phyloP scores from a whole-genome alignment of 768 basidiomycete species.

The Dioszegia crocea region DNA sequence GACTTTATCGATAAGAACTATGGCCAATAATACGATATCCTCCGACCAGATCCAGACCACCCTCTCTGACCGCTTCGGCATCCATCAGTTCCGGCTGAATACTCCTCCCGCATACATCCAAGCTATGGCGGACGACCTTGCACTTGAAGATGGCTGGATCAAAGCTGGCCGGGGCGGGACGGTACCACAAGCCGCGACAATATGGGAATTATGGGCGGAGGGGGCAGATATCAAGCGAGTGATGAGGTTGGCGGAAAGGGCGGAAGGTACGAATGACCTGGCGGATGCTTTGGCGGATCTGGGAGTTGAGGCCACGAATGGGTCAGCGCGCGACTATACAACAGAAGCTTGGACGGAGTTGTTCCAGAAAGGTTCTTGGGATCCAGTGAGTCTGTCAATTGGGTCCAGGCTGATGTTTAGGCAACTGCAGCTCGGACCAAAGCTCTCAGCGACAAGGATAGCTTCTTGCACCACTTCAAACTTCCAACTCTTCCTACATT shows the following conservation, averaged over 20 bases:
- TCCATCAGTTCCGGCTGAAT: slow-evolving; percentile 29
- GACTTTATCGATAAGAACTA: not conserved
- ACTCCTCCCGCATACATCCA: slow-evolving; percentile 2
- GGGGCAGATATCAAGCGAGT: slow-evolving; percentile 11
- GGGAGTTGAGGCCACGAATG: not conserved
- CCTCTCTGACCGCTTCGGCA: not conserved
- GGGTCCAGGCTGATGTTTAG: not conserved
- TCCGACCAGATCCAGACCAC: not conserved
- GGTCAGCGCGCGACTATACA: not conserved
- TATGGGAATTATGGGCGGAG: slow-evolving; percentile 9
- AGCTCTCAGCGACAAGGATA: not conserved
- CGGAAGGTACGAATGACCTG: not conserved
- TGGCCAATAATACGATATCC: not conserved
- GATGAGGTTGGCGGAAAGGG: not conserved
- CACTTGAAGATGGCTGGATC: slow-evolving; percentile 1
- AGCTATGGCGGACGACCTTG: not conserved
- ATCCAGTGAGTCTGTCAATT: not conserved
- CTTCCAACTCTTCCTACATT: not conserved
- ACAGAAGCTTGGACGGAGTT: not conserved
- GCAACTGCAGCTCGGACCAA: not conserved
- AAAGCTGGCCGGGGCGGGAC: not conserved
- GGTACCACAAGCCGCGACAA: not conserved
- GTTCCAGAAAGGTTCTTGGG: slow-evolving; percentile 4
- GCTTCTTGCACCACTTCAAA: not conserved
- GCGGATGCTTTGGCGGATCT: not conserved